Base-by-base conservation (phyloP, 73 alveolate genomes). In the Urostyla sp. region DNA sequence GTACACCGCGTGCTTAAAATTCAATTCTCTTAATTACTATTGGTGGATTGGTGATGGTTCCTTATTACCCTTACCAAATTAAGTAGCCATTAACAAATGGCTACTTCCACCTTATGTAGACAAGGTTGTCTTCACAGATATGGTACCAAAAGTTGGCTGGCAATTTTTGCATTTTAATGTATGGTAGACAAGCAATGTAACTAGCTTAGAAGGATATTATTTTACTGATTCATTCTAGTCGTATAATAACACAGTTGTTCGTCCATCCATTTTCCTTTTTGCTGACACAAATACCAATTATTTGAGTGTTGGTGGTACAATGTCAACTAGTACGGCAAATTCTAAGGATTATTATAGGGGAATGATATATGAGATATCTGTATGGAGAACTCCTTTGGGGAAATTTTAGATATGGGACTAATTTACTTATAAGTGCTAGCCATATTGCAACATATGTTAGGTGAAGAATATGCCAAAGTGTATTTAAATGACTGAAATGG, bases 371-470 rank as follows among this genome's bases (percentile, higher is more conserved):
- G 72, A 69, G 31, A 48, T 69, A 6, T 49, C 44, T 28, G 10
- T 69, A 34, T 69, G 49, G 72, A 48, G 49, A 27, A 49, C 21
- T 16, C 18, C 40, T 21, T 38, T 69, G 4, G 83, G 72, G 23
- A 45, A 48, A 48, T 69, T 49, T 16, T 69, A 69, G 24, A 49
- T 69, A 21, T 49, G 16, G 21, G 83, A 69, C 45, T 30, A 69
- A 31, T 45, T n/a, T 28, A 48, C 83, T 3, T 69, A 54, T 49
- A 69, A 69, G 80, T 69, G 83, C 55, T 27, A 69, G 37, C 83
- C 83, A 3, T 69, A 69, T 69, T 69, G 83, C 34, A 69, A 69
- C 34, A 24, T 69, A 49, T 69, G 83, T 28, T 46, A 69, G 30
- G 55, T 49, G 10, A 37, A 55, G 7, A 59, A 48, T 27, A 49